Base-by-base conservation (phyloP, 306 rosid species). In the Sechiopsis laciniata region DNA sequence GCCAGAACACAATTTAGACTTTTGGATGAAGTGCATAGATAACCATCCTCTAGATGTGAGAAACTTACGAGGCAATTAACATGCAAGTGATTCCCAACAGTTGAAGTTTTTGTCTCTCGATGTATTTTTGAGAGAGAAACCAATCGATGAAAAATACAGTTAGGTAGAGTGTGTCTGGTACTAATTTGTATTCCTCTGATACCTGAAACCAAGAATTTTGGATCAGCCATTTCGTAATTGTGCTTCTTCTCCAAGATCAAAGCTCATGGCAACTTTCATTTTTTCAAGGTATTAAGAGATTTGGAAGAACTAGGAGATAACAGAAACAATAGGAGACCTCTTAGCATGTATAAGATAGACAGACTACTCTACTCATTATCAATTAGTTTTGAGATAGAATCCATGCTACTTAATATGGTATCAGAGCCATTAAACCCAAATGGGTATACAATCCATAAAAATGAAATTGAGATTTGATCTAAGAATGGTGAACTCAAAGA, bases 81-180 rank as follows among this genome's bases (percentile, higher is more conserved):
- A 95, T 86, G 88, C 99, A 95, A 62, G 96, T 89, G 87, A 91
- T 86, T 76, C 99, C 99, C 55, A 95, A 82, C 78, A 95, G 87
- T 83, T 95, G 97, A 83, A 95, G 95, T 76, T 74, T 79, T 14
- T 81, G 89, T 76, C 92, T 88, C 79, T 88, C 90, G 8, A 89
- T 84, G 81, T 80, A 81, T 74, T 78, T 89, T 82, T 83, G 84
- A 40, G 92, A 82, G 64, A 95, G 97, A 85, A 86, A 95, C 88
- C 91, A 83, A 76, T 91, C 99, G 10, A 91, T 84, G 73, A 95
- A 89, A 83, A 86, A 82, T 20, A 91, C 83, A 15, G 97, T 84
- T 72, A 95, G 96, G 81, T 83, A 88, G 83, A 95, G 90, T 2
- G 97, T 89, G 67, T 95, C 92, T 19, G 92, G 83, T 67, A 80